Evolutionary conservation across 805 yeast genomes (phyloP).

Genomic region (Lachancea mirantina): DNA sequence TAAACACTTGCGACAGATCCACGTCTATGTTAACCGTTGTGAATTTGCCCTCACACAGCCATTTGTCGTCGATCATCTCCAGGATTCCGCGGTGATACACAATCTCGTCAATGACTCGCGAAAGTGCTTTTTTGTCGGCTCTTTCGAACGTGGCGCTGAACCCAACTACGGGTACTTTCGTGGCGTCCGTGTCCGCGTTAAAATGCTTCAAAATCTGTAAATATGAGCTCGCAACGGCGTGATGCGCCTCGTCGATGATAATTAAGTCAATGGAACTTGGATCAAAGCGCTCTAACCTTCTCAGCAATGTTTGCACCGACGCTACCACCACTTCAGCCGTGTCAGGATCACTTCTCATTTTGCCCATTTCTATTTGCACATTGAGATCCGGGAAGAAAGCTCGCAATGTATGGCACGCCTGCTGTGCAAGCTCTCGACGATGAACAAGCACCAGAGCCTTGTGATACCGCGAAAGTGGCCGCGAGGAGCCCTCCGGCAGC

Average conservation of each 20-base stretch:
- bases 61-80: conserved; percentile 60
- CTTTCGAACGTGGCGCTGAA: conserved; percentile 84
- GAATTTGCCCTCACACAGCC: conserved; percentile 63
- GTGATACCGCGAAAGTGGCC: background rate
- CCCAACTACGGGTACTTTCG: conserved; percentile 59
- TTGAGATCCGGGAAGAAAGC: conserved; percentile 41
- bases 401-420: conserved; percentile 49
- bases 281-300: conserved; percentile 43
- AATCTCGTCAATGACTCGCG: conserved; percentile 59
- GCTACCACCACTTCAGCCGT: conserved; percentile 65
- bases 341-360: conserved; percentile 22
- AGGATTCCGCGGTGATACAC: conserved; percentile 60
- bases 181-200: conserved; percentile 35
- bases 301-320: conserved; percentile 59
- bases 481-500: conserved; percentile 1
- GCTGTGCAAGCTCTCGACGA: conserved; percentile 68
- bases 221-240: conserved; percentile 72
- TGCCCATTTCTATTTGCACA: conserved; percentile 69
- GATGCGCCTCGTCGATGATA: conserved; percentile 89
- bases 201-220: conserved; percentile 51
- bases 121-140: conserved; percentile 58
- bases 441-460: conserved; percentile 62
- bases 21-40: conserved; percentile 47
- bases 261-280: conserved; percentile 56
- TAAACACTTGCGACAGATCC: conserved; percentile 35